Percentiles rank a stretch among this genome's conserved stretches.
Conservation (phyloP, 179 eudicot genomes). For the Sideroxylon spinosum region DNA sequence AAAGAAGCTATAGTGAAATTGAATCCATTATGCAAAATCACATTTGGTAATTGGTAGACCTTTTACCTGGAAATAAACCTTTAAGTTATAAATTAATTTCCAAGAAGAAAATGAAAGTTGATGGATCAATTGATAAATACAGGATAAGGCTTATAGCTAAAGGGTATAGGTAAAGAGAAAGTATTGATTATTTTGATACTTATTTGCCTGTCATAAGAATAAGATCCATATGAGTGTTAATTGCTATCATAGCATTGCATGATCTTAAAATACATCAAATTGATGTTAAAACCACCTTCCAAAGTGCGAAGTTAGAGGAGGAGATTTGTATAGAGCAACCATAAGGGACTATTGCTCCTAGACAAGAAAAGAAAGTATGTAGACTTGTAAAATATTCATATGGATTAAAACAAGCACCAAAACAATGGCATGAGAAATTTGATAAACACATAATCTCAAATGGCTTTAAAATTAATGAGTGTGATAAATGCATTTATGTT, state of each 20-base stretch:
- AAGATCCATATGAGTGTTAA: neutral
- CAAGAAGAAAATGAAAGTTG: neutral
- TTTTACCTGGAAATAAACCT: neutral
- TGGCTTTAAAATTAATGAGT: neutral
- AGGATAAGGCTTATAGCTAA: neutral
- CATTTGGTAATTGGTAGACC: neutral
- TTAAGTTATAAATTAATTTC: too few species aligned
- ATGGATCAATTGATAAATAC: neutral
- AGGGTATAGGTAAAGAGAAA: neutral
- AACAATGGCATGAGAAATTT: neutral
- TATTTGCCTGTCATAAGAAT: neutral
- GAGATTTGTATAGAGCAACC: neutral
- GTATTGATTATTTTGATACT: neutral
- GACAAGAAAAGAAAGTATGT: neutral
- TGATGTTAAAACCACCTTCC: neutral
- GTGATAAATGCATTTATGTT: neutral
- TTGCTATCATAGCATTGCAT: neutral
- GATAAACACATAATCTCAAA: neutral
- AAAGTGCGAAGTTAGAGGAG: neutral
- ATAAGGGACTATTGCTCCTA: neutral
- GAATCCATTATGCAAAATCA: neutral
- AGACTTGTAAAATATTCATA: neutral
- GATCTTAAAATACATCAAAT: neutral
- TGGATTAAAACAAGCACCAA: neutral
- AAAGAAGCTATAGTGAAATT: neutral